A percentile compares a stretch with the other conserved stretches of the same genome.
These are phyloP conservation scores for Leptodermis oblonga DNA, from an alignment of 257 asterid species.

Conservation along the genomic window DNA sequence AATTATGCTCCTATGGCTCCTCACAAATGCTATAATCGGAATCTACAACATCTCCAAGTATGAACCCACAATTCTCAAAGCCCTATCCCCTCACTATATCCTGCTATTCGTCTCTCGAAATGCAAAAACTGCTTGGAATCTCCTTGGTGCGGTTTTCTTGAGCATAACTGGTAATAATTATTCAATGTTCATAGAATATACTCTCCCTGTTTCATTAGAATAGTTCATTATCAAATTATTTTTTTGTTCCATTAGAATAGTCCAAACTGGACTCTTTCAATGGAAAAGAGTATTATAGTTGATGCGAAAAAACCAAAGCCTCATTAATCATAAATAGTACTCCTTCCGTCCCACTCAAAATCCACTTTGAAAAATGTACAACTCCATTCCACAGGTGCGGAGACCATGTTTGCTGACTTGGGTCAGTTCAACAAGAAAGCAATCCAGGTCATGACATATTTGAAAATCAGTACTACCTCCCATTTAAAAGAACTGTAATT, in stretches of 20 bases:
- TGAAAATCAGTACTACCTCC: no score
- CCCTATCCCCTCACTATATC: slow-evolving; percentile 56
- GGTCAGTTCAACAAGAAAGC: slow-evolving; percentile 72
- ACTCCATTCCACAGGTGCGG: slow-evolving; percentile 54
- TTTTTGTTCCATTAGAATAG: no score
- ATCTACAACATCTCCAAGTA: slow-evolving; percentile 46
- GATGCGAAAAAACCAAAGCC: no score
- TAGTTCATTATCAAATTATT: no score
- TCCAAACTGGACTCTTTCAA: no score
- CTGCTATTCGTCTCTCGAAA: slow-evolving; percentile 37
- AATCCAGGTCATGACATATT: slow-evolving; percentile 54
- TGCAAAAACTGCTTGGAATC: slow-evolving; percentile 45
- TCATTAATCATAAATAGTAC: no score
- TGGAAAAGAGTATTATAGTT: no score
- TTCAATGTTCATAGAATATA: no score
- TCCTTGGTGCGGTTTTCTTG: slow-evolving; percentile 67
- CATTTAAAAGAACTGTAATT: no score
- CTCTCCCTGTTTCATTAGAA: no score
- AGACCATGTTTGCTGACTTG: slow-evolving; percentile 81
- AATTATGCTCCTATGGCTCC: slow-evolving; percentile 61
- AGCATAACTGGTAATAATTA: slow-evolving; percentile 55
- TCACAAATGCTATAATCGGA: slow-evolving; percentile 50
- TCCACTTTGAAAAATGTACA: no score
- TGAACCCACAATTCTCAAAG: slow-evolving; percentile 46
- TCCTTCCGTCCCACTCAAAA: no score